These are phyloP conservation scores for Smallanthus sonchifolius DNA, from an alignment of 129 eudicot genomes.

Conservation along the genomic window DNA sequence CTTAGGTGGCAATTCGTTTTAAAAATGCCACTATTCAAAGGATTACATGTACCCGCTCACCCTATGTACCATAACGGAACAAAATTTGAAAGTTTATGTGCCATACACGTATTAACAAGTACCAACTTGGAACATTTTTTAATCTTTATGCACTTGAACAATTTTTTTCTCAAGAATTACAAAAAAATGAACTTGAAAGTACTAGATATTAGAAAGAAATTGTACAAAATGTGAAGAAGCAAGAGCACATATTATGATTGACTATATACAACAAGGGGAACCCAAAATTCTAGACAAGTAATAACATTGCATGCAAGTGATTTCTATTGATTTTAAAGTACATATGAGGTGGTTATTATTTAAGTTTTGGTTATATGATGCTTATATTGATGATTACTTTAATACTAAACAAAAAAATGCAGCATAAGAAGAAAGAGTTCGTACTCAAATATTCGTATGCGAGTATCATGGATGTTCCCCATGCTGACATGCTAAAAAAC, in stretches of 20 bases:
- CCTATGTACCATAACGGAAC: too few species aligned
- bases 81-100: too few species aligned
- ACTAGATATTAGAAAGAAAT: background rate
- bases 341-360: background rate
- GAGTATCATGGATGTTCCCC: conserved; percentile 99
- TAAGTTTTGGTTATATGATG: background rate
- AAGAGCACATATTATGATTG: background rate
- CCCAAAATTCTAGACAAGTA: background rate
- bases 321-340: background rate
- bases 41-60: too few species aligned
- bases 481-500: conserved; percentile 97
- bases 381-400: background rate
- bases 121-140: background rate
- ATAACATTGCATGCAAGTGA: background rate
- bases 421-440: conserved; percentile 10
- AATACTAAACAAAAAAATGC: background rate
- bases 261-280: background rate
- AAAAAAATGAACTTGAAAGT: background rate
- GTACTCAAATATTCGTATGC: conserved; percentile 93
- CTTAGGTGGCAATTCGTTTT: too few species aligned
- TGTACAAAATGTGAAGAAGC: background rate
- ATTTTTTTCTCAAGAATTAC: background rate
- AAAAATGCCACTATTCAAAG: too few species aligned
- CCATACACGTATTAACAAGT: too few species aligned
- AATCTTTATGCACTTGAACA: background rate